Conservation (phyloP, 306 rosid genomes). For the Lablab purpureus region DNA sequence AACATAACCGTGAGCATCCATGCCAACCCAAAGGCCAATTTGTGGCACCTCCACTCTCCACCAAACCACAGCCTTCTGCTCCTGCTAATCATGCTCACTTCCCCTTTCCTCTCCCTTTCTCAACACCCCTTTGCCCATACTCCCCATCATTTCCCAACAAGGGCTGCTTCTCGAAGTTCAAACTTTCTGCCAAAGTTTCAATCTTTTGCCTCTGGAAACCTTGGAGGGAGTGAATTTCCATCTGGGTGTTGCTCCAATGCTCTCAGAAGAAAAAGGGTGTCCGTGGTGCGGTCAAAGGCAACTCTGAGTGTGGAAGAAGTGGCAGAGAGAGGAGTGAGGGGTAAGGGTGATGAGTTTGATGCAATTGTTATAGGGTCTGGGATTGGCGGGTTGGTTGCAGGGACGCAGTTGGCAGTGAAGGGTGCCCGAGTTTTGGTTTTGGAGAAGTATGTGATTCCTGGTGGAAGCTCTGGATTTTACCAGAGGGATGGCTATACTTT, state of each 20-base stretch:
- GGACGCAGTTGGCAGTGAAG: constrained; percentile 91
- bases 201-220: constrained; percentile 38
- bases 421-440: constrained; percentile 91
- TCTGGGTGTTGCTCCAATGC: constrained; percentile 35
- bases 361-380: constrained; percentile 97
- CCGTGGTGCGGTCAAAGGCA: constrained; percentile 52
- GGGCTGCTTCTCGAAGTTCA: constrained; percentile 25
- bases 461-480: constrained; percentile 96
- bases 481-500: constrained; percentile 89
- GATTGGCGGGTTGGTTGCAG: constrained; percentile 93
- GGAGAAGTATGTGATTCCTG: constrained; percentile 97
- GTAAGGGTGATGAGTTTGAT: constrained; percentile 59
- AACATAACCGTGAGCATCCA: not conserved
- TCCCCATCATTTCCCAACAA: constrained; percentile 33
- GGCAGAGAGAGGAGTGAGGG: constrained; percentile 48
- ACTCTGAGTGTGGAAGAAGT: constrained; percentile 49
- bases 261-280: constrained; percentile 40
- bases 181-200: constrained; percentile 40
- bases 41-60: not conserved
- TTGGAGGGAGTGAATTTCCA: not conserved
- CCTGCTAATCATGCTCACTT: constrained; percentile 41
- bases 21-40: not conserved
- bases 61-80: not conserved
- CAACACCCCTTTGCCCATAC: constrained; percentile 38
- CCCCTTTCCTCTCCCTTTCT: constrained; percentile 53